Percentiles rank a stretch among this genome's conserved stretches.
Evolutionary conservation across 768 basidiomycete genomes (phyloP).

Genomic region (Lyophyllum decastes): DNA sequence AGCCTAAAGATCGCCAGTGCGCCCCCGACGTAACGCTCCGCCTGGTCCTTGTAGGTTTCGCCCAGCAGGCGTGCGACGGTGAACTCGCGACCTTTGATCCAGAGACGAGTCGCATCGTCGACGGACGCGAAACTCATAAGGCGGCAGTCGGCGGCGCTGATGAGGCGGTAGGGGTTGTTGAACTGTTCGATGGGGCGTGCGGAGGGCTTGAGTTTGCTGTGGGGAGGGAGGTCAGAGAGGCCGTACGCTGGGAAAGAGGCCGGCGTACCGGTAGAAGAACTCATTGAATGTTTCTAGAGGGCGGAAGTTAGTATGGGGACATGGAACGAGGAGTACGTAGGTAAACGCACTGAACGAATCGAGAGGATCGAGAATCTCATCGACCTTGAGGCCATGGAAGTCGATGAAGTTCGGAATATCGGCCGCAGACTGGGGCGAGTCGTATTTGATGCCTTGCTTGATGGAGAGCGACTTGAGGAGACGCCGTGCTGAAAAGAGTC

Average conservation of each 20-base stretch:
- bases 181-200: slow-evolving; percentile 76
- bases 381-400: slow-evolving; percentile 82
- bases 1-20: slow-evolving; percentile 88
- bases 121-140: slow-evolving; percentile 92
- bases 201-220: slow-evolving; percentile 80
- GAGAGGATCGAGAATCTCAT: slow-evolving; percentile 83
- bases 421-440: slow-evolving; percentile 77
- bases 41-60: slow-evolving; percentile 69
- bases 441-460: slow-evolving; percentile 94
- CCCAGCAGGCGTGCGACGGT: slow-evolving; percentile 79
- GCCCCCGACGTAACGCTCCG: slow-evolving; percentile 75
- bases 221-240: background rate
- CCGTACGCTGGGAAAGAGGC: background rate
- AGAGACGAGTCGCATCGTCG: slow-evolving; percentile 80
- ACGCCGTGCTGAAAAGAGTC: slow-evolving; percentile 55
- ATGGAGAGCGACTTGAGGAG: slow-evolving; percentile 87
- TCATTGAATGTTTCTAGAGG: slow-evolving; percentile 84
- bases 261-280: slow-evolving; percentile 76
- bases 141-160: slow-evolving; percentile 91
- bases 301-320: background rate
- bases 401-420: slow-evolving; percentile 89
- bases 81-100: slow-evolving; percentile 98
- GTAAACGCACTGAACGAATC: slow-evolving; percentile 82
- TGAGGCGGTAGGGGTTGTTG: slow-evolving; percentile 74
- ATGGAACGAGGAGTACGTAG: no score